phyloP scores from a whole-genome alignment of 805 yeast genomes.

The Saccharomycopsis babjevae region DNA sequence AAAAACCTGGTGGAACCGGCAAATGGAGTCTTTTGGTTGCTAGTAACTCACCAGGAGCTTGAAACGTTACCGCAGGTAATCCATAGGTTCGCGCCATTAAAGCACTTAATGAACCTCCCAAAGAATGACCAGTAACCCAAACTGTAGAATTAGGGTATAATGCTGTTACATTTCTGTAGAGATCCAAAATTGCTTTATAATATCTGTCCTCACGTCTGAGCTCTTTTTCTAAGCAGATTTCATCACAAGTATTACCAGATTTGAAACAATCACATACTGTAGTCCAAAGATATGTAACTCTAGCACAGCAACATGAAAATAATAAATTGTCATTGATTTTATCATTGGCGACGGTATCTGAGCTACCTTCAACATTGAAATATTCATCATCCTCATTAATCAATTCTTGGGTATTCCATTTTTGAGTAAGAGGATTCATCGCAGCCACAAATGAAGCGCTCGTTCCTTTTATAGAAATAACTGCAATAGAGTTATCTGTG shows the following conservation, averaged over 20 bases:
- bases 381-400: not conserved
- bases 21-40: conserved; percentile 79
- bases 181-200: conserved; percentile 66
- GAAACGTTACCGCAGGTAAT: conserved; percentile 79
- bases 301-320: conserved; percentile 93
- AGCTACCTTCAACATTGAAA: conserved; percentile 28
- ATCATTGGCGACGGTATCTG: conserved; percentile 72
- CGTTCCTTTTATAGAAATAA: conserved; percentile 84
- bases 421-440: not conserved
- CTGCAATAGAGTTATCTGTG: conserved; percentile 47
- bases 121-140: conserved; percentile 93
- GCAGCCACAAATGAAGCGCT: conserved; percentile 62
- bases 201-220: conserved; percentile 67
- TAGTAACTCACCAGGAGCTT: conserved; percentile 85
- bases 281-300: conserved; percentile 84
- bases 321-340: conserved; percentile 78
- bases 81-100: conserved; percentile 85
- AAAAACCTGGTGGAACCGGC: conserved; percentile 88
- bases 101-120: conserved; percentile 82
- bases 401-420: not conserved
- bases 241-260: conserved; percentile 78
- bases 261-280: conserved; percentile 92
- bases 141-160: conserved; percentile 62
- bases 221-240: conserved; percentile 73
- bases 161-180: conserved; percentile 59